Conservation (phyloP, 2,329 filamentous ascomycete species). For the Trichoderma sp. region DNA sequence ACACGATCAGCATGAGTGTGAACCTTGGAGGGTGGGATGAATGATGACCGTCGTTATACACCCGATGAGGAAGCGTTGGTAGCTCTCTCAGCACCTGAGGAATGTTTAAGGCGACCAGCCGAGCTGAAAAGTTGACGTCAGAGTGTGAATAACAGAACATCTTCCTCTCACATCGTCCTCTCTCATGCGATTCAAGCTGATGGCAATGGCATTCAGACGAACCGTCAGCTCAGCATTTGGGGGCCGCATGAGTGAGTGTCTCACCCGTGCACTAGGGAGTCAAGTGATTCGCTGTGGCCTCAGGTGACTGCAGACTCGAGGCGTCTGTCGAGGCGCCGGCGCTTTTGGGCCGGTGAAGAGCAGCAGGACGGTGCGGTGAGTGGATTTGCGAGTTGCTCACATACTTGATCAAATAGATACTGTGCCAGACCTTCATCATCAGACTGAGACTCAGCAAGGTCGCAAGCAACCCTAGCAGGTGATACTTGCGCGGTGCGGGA, state of each 20-base stretch:
- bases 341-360: background rate
- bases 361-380: background rate
- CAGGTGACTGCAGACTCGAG: constrained; percentile 8
- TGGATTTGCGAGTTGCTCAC: background rate
- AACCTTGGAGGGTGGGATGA: background rate
- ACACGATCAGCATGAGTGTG: background rate
- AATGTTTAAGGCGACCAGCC: background rate
- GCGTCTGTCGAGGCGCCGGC: background rate
- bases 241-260: constrained; percentile 7
- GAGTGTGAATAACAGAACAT: background rate
- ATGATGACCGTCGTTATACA: background rate
- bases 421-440: background rate
- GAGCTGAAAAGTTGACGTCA: background rate
- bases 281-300: constrained; percentile 16
- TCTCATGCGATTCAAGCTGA: background rate
- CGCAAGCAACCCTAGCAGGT: background rate
- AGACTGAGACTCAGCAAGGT: background rate
- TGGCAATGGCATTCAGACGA: background rate
- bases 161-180: background rate
- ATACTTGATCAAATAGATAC: background rate
- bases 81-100: background rate
- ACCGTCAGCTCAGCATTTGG: background rate
- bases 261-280: constrained; percentile 12
- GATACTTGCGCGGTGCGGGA: background rate
- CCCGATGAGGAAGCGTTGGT: background rate